Evolutionary conservation across 139 green algal species (phyloP).

Genomic region (Cymbomonas tetramitiformis): DNA sequence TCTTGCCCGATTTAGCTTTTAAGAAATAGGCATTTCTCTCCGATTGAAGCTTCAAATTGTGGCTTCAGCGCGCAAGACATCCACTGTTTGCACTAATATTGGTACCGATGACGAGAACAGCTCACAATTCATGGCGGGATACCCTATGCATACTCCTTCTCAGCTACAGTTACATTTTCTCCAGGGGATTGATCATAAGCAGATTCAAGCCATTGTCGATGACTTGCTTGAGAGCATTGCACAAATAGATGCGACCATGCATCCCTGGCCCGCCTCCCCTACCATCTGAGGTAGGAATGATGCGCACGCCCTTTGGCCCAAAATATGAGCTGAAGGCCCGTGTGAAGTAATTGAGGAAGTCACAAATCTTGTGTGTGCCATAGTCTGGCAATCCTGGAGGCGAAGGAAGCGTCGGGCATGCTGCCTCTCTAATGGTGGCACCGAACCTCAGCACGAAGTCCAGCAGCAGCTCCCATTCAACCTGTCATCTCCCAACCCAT

Average conservation of each 20-base stretch:
- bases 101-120: too few species aligned
- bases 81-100: too few species aligned
- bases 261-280: neutral
- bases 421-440: constrained; percentile 4
- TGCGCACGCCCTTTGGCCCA: constrained; percentile 17
- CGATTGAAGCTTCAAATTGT: too few species aligned
- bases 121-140: too few species aligned
- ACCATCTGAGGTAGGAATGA: constrained; percentile 6
- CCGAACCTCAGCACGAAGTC: constrained; percentile 22
- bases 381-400: constrained; percentile 16
- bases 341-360: constrained; percentile 21
- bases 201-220: constrained; percentile 24
- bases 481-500: neutral
- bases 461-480: constrained; percentile 25
- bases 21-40: too few species aligned
- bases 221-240: constrained; percentile 20
- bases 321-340: constrained; percentile 16
- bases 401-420: constrained; percentile 10
- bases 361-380: constrained; percentile 21
- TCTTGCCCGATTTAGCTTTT: too few species aligned
- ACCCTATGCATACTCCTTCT: too few species aligned
- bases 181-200: constrained; percentile 26
- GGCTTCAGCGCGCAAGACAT: too few species aligned
- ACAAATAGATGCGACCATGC: constrained; percentile 17
- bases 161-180: constrained; percentile 26